Conservation (phyloP, 306 rosid species). For the Prunus padus region DNA sequence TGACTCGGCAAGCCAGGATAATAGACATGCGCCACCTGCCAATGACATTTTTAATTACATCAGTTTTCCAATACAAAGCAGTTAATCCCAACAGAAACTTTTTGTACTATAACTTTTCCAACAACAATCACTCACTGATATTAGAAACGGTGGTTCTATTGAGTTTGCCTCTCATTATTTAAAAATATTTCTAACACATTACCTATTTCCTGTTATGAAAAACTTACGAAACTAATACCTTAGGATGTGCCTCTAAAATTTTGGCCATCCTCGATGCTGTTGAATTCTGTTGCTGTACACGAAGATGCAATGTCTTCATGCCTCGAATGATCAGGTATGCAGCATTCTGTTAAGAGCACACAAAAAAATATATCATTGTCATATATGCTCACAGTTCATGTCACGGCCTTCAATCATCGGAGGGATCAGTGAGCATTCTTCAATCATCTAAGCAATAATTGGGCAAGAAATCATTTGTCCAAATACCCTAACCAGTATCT, state of each 20-base stretch:
- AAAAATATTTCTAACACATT: neutral
- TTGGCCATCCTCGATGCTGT: conserved; percentile 80
- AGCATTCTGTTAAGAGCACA: conserved; percentile 67
- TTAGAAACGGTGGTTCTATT: neutral
- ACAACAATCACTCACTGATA: neutral
- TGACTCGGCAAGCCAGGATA: conserved; percentile 92
- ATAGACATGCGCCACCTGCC: conserved; percentile 82
- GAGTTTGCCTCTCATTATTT: neutral
- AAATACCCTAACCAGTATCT: neutral
- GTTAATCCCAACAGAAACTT: conserved; percentile 5
- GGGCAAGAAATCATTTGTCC: neutral
- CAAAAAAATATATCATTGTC: neutral
- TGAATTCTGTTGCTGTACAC: conserved; percentile 91
- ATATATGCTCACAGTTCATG: neutral
- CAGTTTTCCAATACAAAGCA: conserved; percentile 17
- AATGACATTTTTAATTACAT: conserved; percentile 23
- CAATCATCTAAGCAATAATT: neutral
- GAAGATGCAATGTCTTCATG: conserved; percentile 95
- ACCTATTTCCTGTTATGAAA: neutral
- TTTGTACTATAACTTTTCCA: neutral
- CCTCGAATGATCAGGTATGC: conserved; percentile 94
- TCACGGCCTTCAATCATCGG: neutral
- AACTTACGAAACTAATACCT: conserved; percentile 43
- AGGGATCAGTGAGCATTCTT: neutral
- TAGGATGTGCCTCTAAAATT: conserved; percentile 97